phyloP scores from a whole-genome alignment of 2,329 filamentous ascomycete species.

The Neocatenulostroma microsporum region DNA sequence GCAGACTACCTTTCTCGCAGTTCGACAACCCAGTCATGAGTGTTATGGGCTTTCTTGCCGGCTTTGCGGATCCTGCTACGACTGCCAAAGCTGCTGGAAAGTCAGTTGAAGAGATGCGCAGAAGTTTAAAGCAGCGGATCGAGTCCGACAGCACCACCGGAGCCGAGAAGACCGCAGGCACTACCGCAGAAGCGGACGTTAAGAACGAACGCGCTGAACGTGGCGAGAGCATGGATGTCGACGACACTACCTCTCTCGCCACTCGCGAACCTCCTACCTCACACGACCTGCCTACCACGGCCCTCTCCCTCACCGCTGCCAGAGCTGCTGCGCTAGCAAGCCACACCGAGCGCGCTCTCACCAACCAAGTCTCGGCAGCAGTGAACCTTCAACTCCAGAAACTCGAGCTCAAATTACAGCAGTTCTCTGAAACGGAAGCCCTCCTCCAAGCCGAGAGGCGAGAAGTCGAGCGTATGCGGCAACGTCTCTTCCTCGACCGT shows the following conservation, averaged over 20 bases:
- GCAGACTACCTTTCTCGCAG: slow-evolving; percentile 81
- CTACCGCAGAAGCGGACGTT: slow-evolving; percentile 24
- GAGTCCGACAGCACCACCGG: slow-evolving; percentile 50
- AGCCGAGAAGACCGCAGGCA: slow-evolving; percentile 46
- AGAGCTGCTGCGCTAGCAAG: slow-evolving; percentile 83
- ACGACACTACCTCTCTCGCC: slow-evolving; percentile 45
- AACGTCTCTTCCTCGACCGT: slow-evolving; percentile 89
- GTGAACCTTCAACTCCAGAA: slow-evolving; percentile 94
- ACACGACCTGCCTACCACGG: slow-evolving; percentile 56
- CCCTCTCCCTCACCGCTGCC: slow-evolving; percentile 76
- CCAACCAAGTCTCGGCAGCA: slow-evolving; percentile 79
- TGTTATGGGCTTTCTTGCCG: slow-evolving; percentile 87
- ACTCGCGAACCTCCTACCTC: slow-evolving; percentile 39
- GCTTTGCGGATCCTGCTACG: slow-evolving; percentile 79
- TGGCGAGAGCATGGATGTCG: slow-evolving; percentile 49
- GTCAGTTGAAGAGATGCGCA: slow-evolving; percentile 78
- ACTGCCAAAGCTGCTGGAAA: slow-evolving; percentile 85
- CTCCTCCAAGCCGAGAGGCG: slow-evolving; percentile 85
- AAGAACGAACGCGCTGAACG: slow-evolving; percentile 45
- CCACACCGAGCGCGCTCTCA: slow-evolving; percentile 95
- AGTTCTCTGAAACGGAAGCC: slow-evolving; percentile 93
- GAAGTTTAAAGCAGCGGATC: slow-evolving; percentile 68
- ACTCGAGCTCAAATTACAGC: slow-evolving; percentile 87
- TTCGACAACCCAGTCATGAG: slow-evolving; percentile 95
- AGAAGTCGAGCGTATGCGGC: slow-evolving; percentile 82